Conservation (phyloP, 352 stramenopile genomes). For the Proteromonas lacertae region DNA sequence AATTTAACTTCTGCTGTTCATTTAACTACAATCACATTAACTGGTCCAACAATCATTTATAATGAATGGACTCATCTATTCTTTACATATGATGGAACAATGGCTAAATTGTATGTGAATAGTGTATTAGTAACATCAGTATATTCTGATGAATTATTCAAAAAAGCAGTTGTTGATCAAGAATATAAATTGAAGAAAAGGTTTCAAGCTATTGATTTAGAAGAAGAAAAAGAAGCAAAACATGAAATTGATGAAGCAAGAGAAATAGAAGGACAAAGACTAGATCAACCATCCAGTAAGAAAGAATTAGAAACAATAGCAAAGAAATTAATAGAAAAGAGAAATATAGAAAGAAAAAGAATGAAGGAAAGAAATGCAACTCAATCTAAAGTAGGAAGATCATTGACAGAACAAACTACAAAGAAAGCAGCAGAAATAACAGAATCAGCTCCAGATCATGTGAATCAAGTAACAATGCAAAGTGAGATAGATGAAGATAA, state of each 20-base stretch:
- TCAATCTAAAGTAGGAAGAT: too few relatives aligned
- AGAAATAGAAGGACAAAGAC: neutral
- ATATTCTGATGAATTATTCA: neutral
- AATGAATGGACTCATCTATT: conserved; percentile 40
- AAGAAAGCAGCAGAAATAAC: too few relatives aligned
- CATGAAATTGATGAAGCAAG: neutral
- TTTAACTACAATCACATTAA: conserved; percentile 23
- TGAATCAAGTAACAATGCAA: too few relatives aligned
- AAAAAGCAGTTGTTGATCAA: too few relatives aligned
- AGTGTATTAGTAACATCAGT: conserved; percentile 25
- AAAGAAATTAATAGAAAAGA: neutral
- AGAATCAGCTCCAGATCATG: too few relatives aligned
- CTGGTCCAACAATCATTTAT: conserved; percentile 17
- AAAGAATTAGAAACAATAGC: neutral
- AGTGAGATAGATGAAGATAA: too few relatives aligned
- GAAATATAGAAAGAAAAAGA: neutral
- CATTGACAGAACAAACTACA: too few relatives aligned
- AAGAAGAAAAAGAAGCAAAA: neutral
- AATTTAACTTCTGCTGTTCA: conserved; percentile 31
- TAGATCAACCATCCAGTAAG: neutral
- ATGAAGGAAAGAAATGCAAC: neutral
- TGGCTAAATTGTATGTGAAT: conserved; percentile 34
- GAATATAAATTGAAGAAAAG: too few relatives aligned
- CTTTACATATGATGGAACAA: conserved; percentile 41
- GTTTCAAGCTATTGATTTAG: neutral